These are phyloP conservation scores for Kokia cookei DNA, from an alignment of 441 rosid genomes.

Conservation along the genomic window DNA sequence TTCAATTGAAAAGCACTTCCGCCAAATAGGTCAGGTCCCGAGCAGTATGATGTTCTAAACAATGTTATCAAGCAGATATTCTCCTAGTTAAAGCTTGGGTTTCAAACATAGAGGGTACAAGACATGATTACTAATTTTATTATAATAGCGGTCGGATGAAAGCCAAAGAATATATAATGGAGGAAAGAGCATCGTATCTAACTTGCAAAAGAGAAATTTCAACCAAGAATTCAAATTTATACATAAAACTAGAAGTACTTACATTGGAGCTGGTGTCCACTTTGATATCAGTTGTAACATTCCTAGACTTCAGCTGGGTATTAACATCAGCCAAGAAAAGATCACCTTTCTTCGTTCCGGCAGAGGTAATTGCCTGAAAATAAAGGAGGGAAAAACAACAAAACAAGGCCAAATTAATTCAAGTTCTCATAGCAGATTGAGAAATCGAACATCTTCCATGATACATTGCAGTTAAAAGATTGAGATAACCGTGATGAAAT, in stretches of 20 bases:
- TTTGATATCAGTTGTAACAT: slow-evolving; percentile 81
- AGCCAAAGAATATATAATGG: neutral
- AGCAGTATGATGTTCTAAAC: neutral
- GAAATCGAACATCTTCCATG: neutral
- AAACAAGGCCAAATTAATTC: neutral
- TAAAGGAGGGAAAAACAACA: neutral
- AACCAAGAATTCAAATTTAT: neutral
- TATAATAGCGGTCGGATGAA: neutral
- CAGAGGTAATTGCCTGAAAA: slow-evolving; percentile 49
- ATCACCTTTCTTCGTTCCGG: slow-evolving; percentile 58
- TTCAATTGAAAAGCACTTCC: neutral
- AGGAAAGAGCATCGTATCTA: neutral
- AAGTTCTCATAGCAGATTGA: neutral
- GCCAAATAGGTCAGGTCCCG: neutral
- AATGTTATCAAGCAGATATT: neutral
- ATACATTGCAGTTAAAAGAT: neutral
- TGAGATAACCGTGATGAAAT: neutral
- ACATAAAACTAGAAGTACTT: slow-evolving; percentile 15
- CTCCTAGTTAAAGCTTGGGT: neutral
- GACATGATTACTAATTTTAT: neutral
- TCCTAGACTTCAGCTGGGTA: slow-evolving; percentile 87
- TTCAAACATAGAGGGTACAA: neutral
- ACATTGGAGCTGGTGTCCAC: slow-evolving; percentile 86
- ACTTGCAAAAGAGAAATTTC: neutral
- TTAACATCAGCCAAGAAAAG: slow-evolving; percentile 45